phyloP scores from a whole-genome alignment of 768 basidiomycete genomes.

The Boletus tomentosulus region DNA sequence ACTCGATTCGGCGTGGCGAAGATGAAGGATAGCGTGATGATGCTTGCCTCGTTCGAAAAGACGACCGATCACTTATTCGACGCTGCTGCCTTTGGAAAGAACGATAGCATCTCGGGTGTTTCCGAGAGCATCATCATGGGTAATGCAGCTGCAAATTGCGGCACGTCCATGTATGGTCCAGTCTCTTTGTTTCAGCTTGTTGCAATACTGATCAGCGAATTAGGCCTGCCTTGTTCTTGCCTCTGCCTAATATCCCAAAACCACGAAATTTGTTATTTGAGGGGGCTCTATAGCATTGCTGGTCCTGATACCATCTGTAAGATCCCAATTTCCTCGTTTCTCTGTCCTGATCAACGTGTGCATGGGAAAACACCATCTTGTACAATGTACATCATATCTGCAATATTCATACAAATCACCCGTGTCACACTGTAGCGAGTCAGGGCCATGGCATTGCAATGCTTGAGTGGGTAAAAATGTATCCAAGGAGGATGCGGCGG shows the following conservation, averaged over 20 bases:
- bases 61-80: conserved; percentile 99
- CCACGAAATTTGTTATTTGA: conserved; percentile 36
- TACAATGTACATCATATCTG: background rate
- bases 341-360: background rate
- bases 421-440: background rate
- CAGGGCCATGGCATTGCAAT: too few relatives aligned
- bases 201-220: conserved; percentile 1
- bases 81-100: conserved; percentile 94
- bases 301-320: background rate
- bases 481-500: background rate
- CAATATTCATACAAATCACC: background rate
- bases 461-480: too few relatives aligned
- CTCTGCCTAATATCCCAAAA: conserved; percentile 31
- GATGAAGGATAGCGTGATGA: conserved; percentile 99
- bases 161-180: conserved; percentile 79
- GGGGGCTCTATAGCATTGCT: conserved; percentile 21
- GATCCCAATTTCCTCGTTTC: background rate
- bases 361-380: background rate
- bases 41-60: conserved; percentile 99
- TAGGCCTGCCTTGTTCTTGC: conserved; percentile 36
- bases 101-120: conserved; percentile 91
- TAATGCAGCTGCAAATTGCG: conserved; percentile 89
- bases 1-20: conserved; percentile 98
- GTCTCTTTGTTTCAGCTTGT: background rate
- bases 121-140: conserved; percentile 99